Conservation (phyloP, 23 red algal genomes). For the Gracilariopsis chorda region DNA sequence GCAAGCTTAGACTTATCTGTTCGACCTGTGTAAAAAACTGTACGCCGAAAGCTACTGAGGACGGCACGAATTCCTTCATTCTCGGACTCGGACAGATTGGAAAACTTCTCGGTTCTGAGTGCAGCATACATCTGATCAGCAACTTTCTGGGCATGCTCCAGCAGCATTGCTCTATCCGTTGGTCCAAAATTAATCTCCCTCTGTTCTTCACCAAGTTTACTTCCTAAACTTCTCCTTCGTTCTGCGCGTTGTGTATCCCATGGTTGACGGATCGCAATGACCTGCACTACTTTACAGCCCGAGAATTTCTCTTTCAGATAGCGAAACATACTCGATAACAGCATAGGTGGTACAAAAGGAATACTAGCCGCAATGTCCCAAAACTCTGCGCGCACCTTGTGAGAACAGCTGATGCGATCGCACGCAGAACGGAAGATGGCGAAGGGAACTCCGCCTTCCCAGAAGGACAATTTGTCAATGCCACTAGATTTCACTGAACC, state of each 20-base stretch:
- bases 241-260: slow-evolving; percentile 49
- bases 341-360: slow-evolving; percentile 48
- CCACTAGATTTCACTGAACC: not conserved
- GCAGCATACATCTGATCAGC: not conserved
- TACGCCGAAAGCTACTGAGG: not conserved
- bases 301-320: not conserved
- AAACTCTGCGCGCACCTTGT: slow-evolving; percentile 11
- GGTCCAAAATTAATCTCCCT: not conserved
- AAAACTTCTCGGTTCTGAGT: not conserved
- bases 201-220: not conserved
- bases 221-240: not conserved
- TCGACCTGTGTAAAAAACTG: not conserved
- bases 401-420: not conserved
- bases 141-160: not conserved
- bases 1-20: not conserved
- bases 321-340: not conserved
- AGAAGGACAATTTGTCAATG: slow-evolving; percentile 8
- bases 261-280: not conserved
- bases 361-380: slow-evolving; percentile 28
- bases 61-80: not conserved
- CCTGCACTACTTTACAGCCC: not conserved
- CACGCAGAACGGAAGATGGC: slow-evolving; percentile 34
- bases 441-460: slow-evolving; percentile 58
- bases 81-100: not conserved
- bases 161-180: not conserved